Conservation (phyloP, 768 basidiomycete species). For the Amanita exitialis region DNA sequence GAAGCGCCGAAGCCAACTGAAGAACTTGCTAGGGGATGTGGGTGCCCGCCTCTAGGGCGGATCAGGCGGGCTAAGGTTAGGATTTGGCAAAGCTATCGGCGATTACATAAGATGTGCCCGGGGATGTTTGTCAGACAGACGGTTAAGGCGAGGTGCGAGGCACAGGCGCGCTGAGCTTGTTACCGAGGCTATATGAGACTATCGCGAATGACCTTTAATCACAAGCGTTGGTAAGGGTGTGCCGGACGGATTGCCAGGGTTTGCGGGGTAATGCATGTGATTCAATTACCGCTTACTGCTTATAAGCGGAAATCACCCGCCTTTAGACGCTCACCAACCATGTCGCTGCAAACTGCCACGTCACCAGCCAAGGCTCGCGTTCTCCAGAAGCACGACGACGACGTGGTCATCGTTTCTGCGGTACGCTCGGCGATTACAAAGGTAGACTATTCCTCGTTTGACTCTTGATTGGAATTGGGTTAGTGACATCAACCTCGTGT, state of each 20-base stretch:
- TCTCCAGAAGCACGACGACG: slow-evolving; percentile 67
- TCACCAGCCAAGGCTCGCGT: slow-evolving; percentile 45
- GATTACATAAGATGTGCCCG: background rate
- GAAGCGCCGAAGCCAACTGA: background rate
- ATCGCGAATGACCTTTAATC: background rate
- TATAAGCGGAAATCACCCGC: background rate
- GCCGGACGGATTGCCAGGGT: background rate
- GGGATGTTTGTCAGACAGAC: background rate
- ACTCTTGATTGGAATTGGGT: background rate
- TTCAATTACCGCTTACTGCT: background rate
- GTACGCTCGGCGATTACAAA: slow-evolving; percentile 90
- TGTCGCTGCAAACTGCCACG: slow-evolving; percentile 22
- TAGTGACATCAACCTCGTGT: slow-evolving; percentile 1
- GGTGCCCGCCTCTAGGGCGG: background rate
- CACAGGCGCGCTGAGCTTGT: background rate
- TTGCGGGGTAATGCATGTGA: slow-evolving; percentile 1
- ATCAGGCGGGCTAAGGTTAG: background rate
- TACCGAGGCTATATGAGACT: background rate
- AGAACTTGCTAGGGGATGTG: background rate
- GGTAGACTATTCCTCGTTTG: slow-evolving; percentile 28
- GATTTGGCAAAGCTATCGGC: background rate
- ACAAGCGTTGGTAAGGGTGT: background rate
- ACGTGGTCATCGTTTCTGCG: slow-evolving; percentile 86
- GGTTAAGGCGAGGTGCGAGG: background rate
- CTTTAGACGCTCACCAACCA: slow-evolving; percentile 9